phyloP scores from a whole-genome alignment of 495 filamentous ascomycete species.

The Hyaloscypha bicolor region DNA sequence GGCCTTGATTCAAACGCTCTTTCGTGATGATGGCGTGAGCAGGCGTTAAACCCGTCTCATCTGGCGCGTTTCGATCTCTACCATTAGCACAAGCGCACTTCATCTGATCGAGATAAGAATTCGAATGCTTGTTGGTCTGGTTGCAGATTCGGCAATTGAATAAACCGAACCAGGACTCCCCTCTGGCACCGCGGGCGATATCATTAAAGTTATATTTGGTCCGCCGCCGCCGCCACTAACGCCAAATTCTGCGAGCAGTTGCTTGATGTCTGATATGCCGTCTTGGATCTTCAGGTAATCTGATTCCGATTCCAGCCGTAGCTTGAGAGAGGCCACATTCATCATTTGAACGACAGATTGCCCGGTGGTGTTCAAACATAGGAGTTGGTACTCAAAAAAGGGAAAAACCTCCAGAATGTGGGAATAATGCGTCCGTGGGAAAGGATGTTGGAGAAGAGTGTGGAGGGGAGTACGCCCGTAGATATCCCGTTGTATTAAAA shows the following conservation, averaged over 20 bases:
- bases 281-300: slow-evolving; percentile 17
- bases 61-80: slow-evolving; percentile 21
- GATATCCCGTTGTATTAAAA: slow-evolving; percentile 22
- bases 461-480: slow-evolving; percentile 16
- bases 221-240: neutral
- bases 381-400: slow-evolving; percentile 13
- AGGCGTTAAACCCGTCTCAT: slow-evolving; percentile 23
- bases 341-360: slow-evolving; percentile 15
- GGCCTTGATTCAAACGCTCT: slow-evolving; percentile 12
- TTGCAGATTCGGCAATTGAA: slow-evolving; percentile 24
- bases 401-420: slow-evolving; percentile 15
- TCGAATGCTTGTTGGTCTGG: slow-evolving; percentile 17
- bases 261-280: slow-evolving; percentile 19
- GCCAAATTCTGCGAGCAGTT: neutral
- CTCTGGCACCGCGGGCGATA: slow-evolving; percentile 24
- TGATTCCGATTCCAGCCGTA: slow-evolving; percentile 2
- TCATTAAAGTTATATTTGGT: slow-evolving; percentile 16
- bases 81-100: slow-evolving; percentile 19
- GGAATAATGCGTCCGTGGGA: slow-evolving; percentile 4
- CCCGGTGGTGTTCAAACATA: slow-evolving; percentile 8
- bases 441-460: slow-evolving; percentile 13
- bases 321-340: slow-evolving; percentile 15
- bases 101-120: slow-evolving; percentile 24
- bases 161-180: slow-evolving; percentile 8
- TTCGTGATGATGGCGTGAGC: slow-evolving; percentile 20